These are phyloP conservation scores for Aspergillus heteromorphus DNA, from an alignment of 495 filamentous ascomycete species.

Conservation along the genomic window DNA sequence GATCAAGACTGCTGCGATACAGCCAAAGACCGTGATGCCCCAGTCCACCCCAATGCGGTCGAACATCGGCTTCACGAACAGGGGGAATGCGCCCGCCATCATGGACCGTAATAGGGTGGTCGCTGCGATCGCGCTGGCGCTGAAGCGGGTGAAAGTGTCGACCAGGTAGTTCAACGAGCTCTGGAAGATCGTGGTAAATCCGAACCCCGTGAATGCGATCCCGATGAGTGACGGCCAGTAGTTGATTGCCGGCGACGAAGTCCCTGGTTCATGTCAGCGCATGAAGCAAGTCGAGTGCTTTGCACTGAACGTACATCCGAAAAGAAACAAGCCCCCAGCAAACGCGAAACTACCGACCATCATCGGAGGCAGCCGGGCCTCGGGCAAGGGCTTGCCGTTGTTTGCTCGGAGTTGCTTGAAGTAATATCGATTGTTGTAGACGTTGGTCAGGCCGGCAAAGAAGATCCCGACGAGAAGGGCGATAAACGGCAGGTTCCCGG, in stretches of 20 bases:
- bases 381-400: conserved; percentile 39
- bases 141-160: conserved; percentile 13
- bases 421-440: conserved; percentile 38
- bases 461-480: conserved; percentile 45
- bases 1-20: background rate
- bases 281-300: conserved; percentile 38
- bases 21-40: conserved; percentile 2
- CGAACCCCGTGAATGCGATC: conserved; percentile 37
- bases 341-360: conserved; percentile 42
- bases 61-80: conserved; percentile 1
- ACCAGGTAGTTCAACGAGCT: conserved; percentile 18
- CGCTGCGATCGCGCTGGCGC: background rate
- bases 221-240: conserved; percentile 30
- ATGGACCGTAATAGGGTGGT: background rate
- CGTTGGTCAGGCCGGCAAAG: conserved; percentile 33
- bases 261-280: background rate
- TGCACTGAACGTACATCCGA: conserved; percentile 42
- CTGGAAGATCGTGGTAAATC: conserved; percentile 38
- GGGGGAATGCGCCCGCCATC: background rate
- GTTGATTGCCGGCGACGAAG: background rate
- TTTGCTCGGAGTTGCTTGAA: conserved; percentile 26
- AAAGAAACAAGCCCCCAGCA: conserved; percentile 46
- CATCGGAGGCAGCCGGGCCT: conserved; percentile 45
- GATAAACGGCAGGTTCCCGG: conserved; percentile 47
- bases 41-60: background rate